These are phyloP conservation scores for Pythium biforme DNA, from an alignment of 352 stramenopile genomes.

Conservation along the genomic window DNA sequence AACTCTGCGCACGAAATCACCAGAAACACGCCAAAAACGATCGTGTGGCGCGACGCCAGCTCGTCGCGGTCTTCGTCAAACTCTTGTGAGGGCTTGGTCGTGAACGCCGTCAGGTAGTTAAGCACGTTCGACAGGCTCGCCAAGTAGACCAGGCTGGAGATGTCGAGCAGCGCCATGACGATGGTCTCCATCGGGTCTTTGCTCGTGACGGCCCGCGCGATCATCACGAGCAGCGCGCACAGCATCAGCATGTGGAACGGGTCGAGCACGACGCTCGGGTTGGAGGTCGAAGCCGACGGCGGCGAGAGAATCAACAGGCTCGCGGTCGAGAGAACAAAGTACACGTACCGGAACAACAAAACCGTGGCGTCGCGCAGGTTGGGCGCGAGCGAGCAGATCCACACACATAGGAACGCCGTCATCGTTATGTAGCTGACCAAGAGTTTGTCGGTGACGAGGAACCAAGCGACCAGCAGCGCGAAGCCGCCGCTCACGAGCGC, in stretches of 20 bases:
- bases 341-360: constrained; percentile 43
- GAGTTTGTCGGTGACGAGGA: constrained; percentile 12
- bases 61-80: constrained; percentile 8
- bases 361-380: constrained; percentile 48
- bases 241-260: constrained; percentile 54
- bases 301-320: constrained; percentile 39
- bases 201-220: constrained; percentile 47
- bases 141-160: constrained; percentile 50
- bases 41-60: constrained; percentile 10
- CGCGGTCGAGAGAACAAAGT: constrained; percentile 51
- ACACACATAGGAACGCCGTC: constrained; percentile 39
- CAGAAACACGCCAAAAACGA: constrained; percentile 50
- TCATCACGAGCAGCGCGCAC: constrained; percentile 40
- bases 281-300: not conserved
- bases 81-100: constrained; percentile 25
- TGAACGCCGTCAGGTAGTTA: constrained; percentile 41
- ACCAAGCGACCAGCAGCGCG: constrained; percentile 11
- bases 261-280: constrained; percentile 35
- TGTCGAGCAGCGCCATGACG: constrained; percentile 54
- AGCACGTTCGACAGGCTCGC: constrained; percentile 43
- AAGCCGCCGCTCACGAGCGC: constrained; percentile 18
- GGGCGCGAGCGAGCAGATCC: constrained; percentile 37
- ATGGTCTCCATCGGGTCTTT: constrained; percentile 65
- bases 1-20: constrained; percentile 59
- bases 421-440: constrained; percentile 43